A percentile compares a stretch with the other conserved stretches of the same genome.
Conservation (phyloP, 139 green algal species). For the Coelastrella sp. region DNA sequence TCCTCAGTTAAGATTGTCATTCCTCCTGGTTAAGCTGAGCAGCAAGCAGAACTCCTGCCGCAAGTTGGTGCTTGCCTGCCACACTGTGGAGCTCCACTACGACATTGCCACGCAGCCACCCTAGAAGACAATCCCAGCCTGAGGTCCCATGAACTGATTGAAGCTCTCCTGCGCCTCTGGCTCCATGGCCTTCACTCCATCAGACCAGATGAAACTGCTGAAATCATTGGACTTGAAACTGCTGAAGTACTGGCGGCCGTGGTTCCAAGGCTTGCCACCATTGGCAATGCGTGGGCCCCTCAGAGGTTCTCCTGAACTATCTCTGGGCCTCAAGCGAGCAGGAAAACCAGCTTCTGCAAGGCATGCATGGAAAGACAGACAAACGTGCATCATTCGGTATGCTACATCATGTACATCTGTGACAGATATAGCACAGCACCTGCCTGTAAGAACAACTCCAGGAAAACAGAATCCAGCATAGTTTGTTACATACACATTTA, state of each 20-base stretch:
- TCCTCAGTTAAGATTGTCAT: too few relatives aligned
- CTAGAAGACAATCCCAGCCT: too few relatives aligned
- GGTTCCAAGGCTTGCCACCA: constrained; percentile 3
- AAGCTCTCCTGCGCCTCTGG: constrained; percentile 19
- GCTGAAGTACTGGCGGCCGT: constrained; percentile 27
- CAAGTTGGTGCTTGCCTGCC: too few relatives aligned
- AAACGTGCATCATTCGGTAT: neutral
- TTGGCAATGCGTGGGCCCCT: neutral
- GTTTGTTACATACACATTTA: too few relatives aligned
- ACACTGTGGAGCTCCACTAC: too few relatives aligned
- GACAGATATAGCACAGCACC: too few relatives aligned
- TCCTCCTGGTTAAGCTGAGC: too few relatives aligned
- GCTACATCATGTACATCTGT: too few relatives aligned
- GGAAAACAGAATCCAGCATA: too few relatives aligned
- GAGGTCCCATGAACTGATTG: constrained; percentile 7
- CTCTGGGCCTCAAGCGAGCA: neutral
- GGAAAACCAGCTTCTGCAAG: neutral
- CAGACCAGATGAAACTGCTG: constrained; percentile 33
- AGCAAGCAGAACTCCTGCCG: too few relatives aligned
- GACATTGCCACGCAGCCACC: too few relatives aligned
- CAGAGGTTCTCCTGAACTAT: neutral
- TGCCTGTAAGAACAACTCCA: too few relatives aligned
- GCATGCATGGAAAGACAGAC: neutral
- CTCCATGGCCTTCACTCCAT: constrained; percentile 9
- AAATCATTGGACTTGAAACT: neutral